Evolutionary conservation across 2,329 filamentous ascomycete genomes (phyloP).

Genomic region (Pezicula neosporulosa): DNA sequence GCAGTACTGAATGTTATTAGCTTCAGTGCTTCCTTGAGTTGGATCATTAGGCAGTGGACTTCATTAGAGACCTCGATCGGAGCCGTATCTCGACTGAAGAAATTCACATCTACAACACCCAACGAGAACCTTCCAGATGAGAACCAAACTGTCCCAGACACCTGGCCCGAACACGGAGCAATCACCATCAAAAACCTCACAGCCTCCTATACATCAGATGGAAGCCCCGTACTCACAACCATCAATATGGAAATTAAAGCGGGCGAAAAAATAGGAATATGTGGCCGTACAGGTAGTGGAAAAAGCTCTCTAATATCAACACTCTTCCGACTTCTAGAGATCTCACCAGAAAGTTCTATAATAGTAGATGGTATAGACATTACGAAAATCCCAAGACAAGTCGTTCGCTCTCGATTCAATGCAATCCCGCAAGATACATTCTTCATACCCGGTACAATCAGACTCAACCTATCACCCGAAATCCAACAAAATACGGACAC

Average conservation of each 20-base stretch:
- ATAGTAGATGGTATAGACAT: conserved; percentile 39
- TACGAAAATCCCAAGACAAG: conserved; percentile 31
- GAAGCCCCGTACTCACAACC: no score
- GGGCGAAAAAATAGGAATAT: conserved; percentile 39
- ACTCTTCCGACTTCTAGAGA: conserved; percentile 45
- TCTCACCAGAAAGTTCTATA: conserved; percentile 31
- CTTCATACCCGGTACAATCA: conserved; percentile 33
- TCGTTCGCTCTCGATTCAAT: conserved; percentile 37
- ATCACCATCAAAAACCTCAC: no score
- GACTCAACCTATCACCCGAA: conserved; percentile 34
- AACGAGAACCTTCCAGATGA: conserved; percentile 16
- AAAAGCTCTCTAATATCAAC: conserved; percentile 37
- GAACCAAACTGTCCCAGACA: conserved; percentile 9
- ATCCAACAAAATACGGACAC: conserved; percentile 1
- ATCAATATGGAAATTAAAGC: no score
- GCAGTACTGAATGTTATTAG: conserved; percentile 26
- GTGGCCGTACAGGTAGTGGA: conserved; percentile 37
- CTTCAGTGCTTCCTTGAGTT: conserved; percentile 19
- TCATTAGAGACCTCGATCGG: conserved; percentile 23
- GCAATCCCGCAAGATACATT: conserved; percentile 40
- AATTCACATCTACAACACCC: conserved; percentile 10
- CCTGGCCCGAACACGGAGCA: no score
- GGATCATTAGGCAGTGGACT: conserved; percentile 23
- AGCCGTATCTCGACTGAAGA: conserved; percentile 18
- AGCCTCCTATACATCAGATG: no score